A percentile compares a stretch with the other conserved stretches of the same genome.
Evolutionary conservation across 2,329 filamentous ascomycete species (phyloP).

Genomic region (Fusarium foetens): DNA sequence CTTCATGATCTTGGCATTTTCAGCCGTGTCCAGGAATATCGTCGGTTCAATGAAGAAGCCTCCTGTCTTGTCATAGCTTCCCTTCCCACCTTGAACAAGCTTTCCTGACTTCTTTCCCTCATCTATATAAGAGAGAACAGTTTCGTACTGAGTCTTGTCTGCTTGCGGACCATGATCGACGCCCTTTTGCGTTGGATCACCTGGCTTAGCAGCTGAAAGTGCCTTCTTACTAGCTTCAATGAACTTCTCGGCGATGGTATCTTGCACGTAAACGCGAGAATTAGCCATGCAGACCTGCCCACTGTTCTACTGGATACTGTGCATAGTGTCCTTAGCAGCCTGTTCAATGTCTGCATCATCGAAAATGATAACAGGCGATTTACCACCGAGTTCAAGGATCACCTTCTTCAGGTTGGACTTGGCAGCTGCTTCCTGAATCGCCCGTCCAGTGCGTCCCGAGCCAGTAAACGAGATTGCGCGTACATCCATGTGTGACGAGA

Average conservation of each 20-base stretch:
- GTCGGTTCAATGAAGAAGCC: conserved; percentile 34
- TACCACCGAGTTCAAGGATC: conserved; percentile 75
- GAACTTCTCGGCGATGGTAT: conserved; percentile 52
- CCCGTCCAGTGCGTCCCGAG: conserved; percentile 73
- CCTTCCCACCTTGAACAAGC: conserved; percentile 15
- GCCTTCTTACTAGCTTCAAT: conserved; percentile 10
- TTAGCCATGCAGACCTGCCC: conserved; percentile 71
- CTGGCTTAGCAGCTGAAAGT: not conserved
- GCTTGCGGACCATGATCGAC: conserved; percentile 31
- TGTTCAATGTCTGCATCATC: conserved; percentile 56
- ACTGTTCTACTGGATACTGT: conserved; percentile 61
- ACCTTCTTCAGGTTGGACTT: conserved; percentile 72
- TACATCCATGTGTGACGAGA: conserved; percentile 74
- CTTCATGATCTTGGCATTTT: conserved; percentile 59
- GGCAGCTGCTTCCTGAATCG: conserved; percentile 78
- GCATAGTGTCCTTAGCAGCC: conserved; percentile 58
- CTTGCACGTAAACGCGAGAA: conserved; percentile 67
- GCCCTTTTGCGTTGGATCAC: conserved; percentile 1
- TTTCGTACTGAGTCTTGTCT: conserved; percentile 27
- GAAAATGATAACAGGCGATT: conserved; percentile 72
- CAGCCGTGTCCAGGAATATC: conserved; percentile 36
- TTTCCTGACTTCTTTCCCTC: conserved; percentile 27
- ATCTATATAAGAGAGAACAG: conserved; percentile 21
- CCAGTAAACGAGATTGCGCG: conserved; percentile 83
- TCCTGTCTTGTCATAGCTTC: conserved; percentile 1